Conservation (phyloP, 1,284 basidiomycete genomes). For the Hemileia vastatrix region DNA sequence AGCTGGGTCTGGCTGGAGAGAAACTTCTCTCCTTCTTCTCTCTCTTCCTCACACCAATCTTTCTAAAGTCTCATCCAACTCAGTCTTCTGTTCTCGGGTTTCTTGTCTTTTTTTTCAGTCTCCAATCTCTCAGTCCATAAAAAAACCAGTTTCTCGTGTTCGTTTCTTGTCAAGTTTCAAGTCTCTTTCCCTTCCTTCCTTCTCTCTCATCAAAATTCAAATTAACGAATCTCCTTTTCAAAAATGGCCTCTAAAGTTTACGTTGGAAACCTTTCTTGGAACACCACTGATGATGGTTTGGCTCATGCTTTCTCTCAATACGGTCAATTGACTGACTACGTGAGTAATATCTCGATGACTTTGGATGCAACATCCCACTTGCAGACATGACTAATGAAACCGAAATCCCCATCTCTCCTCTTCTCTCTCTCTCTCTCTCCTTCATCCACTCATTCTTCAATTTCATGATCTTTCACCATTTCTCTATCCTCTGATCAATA, state of each 20-base stretch:
- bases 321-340: conserved; percentile 32
- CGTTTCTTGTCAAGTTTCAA: background rate
- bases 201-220: conserved; percentile 42
- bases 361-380: background rate
- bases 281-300: conserved; percentile 81
- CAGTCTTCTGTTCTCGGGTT: conserved; percentile 13
- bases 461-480: background rate
- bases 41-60: conserved; percentile 6
- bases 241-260: conserved; percentile 40
- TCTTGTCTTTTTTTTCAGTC: conserved; percentile 47
- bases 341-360: conserved; percentile 8
- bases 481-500: conserved; percentile 17
- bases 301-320: conserved; percentile 28
- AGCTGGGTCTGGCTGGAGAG: no score
- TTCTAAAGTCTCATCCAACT: no score
- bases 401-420: background rate
- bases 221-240: conserved; percentile 50
- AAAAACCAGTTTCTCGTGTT: no score
- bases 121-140: no score
- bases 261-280: conserved; percentile 53
- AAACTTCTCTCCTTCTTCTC: conserved; percentile 23
- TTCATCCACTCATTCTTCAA: background rate
- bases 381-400: background rate
- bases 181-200: conserved; percentile 39
- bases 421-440: background rate